Evolutionary conservation across 202 grass and related monocot species (phyloP), one percentile per base, ranked within the genome.

Genomic region (Saccharum hybrid): DNA sequence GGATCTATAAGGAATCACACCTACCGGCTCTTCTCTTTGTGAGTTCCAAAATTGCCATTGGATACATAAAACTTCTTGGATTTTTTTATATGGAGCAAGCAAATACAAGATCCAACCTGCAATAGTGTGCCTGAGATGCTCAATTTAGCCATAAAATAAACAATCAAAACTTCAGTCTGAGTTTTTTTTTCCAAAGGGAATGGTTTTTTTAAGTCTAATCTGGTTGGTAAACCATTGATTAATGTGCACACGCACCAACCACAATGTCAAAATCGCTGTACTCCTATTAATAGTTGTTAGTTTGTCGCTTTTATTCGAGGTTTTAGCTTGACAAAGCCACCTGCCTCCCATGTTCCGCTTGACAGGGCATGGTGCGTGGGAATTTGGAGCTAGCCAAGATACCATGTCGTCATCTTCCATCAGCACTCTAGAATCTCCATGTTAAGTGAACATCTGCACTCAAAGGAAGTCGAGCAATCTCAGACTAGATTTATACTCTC

Each of bases 171-270:
- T 30, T 31, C 26, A 66, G 1, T 36, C 21, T 45, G 60, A 34
- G 28, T 10, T 42, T 52, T 74, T 39, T 49, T 49, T 0, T 46
- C 0, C 19, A 3, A 33, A 72, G 54, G 33, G 39, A 1, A 57
- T 74, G 8, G 10, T 4, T 72, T 54, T 46, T 31, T 41, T 26
- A 66, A 72, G 1, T 81, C 19, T 57, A 46, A 15, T n/a, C 16
- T 68, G 77, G 45, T 86, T 48, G 85, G 63, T 87, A 40, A 16
- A 63, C 40, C n/a, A n/a, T n/a, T n/a, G n/a, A n/a, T n/a, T n/a
- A n/a, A n/a, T n/a, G n/a, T n/a, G n/a, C 39, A 59, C 19, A 10
- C 19, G n/a, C 52, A 82, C 66, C 79, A 72, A 77, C 79, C 79
- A 2, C 40, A 41, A 31, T 31, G 30, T 82, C 31, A 51, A 63